Evolutionary conservation across 148 eudicot species (phyloP), one percentile per base, ranked within the genome.

Genomic region (Beta vulgaris): DNA sequence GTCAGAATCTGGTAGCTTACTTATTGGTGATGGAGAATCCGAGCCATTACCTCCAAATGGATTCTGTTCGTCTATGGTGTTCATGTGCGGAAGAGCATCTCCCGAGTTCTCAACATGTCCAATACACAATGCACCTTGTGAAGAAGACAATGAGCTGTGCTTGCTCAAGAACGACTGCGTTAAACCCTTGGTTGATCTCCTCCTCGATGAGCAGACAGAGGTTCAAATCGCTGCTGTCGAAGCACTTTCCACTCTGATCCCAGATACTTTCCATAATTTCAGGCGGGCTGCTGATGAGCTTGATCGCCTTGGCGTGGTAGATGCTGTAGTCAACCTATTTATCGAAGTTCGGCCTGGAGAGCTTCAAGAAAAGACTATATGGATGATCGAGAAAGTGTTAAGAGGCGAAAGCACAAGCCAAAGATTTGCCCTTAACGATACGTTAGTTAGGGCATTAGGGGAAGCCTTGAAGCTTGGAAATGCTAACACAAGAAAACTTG

Each of bases 381-480:
- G 87, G 87, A 79, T 89, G 88, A 81, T 87, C 64, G 93, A 84
- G 75, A 82, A 82, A 36, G 65, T 86, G 26, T 74, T 87, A 64
- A 87, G 88, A 79, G 81, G 82, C 21, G 91, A 89, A 73, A 75
- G 77, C 69, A 31, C 78, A 1, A 83, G 84, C 76, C 85, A 80
- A 16, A 68, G 59, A 53, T 69, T 81, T 46, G 73, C 88, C 3
- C 78, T 84, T 12, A 79, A 89, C 26, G 88, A 89, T 79, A 57
- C 86, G 10, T 63, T 86, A 72, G 89, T 89, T 36, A 76, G 82
- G 80, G 91, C 93, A 66, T 78, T 89, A 73, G 89, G 84, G 54
- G 93, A 89, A 79, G 86, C 93, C 23, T 72, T 89, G 29, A 87
- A 84, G 81, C 83, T 84, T 60, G 93, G 93, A 40, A 86, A 78